These are phyloP conservation scores for Eucalyptus sp. DNA, from an alignment of 345 rosid genomes.

Conservation along the genomic window DNA sequence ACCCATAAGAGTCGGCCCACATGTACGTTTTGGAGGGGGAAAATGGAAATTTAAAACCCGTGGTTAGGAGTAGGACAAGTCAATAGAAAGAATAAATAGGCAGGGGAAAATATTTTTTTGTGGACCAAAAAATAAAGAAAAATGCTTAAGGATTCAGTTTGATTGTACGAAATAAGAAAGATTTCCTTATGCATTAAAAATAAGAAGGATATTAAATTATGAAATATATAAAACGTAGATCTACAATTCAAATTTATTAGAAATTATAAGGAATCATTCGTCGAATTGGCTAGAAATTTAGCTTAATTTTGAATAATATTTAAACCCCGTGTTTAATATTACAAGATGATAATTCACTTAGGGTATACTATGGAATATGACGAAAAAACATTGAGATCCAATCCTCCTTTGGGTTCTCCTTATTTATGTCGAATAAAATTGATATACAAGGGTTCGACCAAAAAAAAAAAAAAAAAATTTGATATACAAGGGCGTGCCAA, in stretches of 20 bases:
- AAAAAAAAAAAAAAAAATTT: too few relatives aligned
- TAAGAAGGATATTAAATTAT: not conserved
- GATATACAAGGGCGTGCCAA: too few relatives aligned
- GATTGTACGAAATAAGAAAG: not conserved
- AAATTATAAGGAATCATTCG: not conserved
- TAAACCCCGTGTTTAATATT: too few relatives aligned
- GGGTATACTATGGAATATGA: too few relatives aligned
- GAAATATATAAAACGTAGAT: not conserved
- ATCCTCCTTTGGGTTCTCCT: too few relatives aligned
- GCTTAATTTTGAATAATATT: too few relatives aligned
- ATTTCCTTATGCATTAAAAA: not conserved
- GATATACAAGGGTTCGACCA: too few relatives aligned
- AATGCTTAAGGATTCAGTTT: not conserved
- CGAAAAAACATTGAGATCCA: too few relatives aligned
- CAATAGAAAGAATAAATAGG: not conserved
- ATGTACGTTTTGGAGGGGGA: rapidly evolving
- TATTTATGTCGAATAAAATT: too few relatives aligned
- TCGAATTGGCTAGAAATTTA: too few relatives aligned
- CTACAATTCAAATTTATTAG: too few relatives aligned
- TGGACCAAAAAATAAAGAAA: not conserved
- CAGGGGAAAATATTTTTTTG: not conserved
- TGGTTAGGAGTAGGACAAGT: not conserved
- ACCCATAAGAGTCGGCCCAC: not conserved
- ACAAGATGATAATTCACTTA: too few relatives aligned
- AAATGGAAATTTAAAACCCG: not conserved